Evolutionary conservation across 1,284 basidiomycete genomes (phyloP), one percentile per base, ranked within the genome.

Genomic region (Trichosporon inkin): DNA sequence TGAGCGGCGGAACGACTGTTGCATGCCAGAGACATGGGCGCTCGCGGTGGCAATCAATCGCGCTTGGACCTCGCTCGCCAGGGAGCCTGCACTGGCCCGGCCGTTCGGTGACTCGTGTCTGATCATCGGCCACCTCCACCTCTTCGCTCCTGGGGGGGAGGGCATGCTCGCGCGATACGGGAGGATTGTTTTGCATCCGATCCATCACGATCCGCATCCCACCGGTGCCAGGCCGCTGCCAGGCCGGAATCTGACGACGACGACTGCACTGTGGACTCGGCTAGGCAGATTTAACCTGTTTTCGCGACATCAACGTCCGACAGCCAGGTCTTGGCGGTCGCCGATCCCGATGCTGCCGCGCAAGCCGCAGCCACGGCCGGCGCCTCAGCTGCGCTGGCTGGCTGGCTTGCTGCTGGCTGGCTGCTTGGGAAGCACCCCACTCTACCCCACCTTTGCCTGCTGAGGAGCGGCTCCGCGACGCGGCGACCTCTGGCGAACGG

Each of bases 281-380:
- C 28, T 32, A 32, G 28, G 28, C 28, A 8, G 28, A 32, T 32
- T 32, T 32, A 32, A 32, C 28, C 28, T 32, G 28, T 32, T 32
- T 32, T 32, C 28, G 28, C 44, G 44, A 49, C 19, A 22, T 49
- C 40, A 8, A 13, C 10, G 24, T n/a, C 16, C 22, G 28, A 7
- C 7, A 28, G 44, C 10, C 22, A 49, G 19, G 44, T 49, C 44
- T 49, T 49, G 44, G 44, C 44, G 17, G 14, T 36, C 52, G 52
- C 35, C 52, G 52, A 53, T 37, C 34, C 52, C 52, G 37, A 53
- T 34, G 52, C 6, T 53, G 52, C 52, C 52, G 52, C 52, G 52
- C 34, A 16, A 22, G 52, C 34, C 35, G 16, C 34, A 22, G 52
- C 34, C 35, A n/a, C 14, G 52, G n/a, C 28, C 28, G 8, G 28